These are phyloP conservation scores for Conticribra weissflogii DNA, from an alignment of 108 stramenopile species.

Conservation along the genomic window DNA sequence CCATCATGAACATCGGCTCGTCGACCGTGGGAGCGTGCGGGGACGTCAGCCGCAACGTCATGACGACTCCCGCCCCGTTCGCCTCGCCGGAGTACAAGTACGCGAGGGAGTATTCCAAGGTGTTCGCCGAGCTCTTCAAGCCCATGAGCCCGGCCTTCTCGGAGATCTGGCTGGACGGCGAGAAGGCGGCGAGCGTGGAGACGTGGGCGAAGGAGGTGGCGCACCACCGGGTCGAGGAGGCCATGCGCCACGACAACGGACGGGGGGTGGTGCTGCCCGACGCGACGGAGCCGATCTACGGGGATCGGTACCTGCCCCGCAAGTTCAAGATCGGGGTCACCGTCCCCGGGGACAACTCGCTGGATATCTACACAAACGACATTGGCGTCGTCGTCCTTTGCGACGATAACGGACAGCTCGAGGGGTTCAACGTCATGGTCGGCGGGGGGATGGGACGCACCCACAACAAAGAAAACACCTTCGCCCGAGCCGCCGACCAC, in stretches of 20 bases:
- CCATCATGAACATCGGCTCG: conserved; percentile 96
- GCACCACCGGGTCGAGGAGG: conserved; percentile 74
- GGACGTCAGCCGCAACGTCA: conserved; percentile 97
- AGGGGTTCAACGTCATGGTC: conserved; percentile 96
- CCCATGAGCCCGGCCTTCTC: conserved; percentile 94
- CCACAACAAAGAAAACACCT: conserved; percentile 96
- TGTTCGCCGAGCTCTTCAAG: conserved; percentile 93
- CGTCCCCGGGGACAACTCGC: conserved; percentile 93
- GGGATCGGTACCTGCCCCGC: conserved; percentile 94
- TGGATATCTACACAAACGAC: conserved; percentile 98
- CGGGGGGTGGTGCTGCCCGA: conserved; percentile 85
- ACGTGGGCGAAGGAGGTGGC: conserved; percentile 88
- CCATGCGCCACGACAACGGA: conserved; percentile 81
- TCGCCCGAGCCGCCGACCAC: conserved; percentile 96
- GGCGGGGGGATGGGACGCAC: conserved; percentile 99
- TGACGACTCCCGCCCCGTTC: conserved; percentile 94
- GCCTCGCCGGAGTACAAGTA: conserved; percentile 72
- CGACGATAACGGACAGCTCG: conserved; percentile 69
- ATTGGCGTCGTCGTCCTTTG: conserved; percentile 93
- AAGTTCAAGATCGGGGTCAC: conserved; percentile 99
- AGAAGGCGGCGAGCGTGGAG: conserved; percentile 92
- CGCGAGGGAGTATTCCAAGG: conserved; percentile 83
- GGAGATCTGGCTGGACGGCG: conserved; percentile 96
- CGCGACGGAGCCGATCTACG: conserved; percentile 94
- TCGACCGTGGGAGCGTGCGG: conserved; percentile 98